Conservation (phyloP, 495 filamentous ascomycete genomes). For the Pseudoneurospora amorphoporcata region DNA sequence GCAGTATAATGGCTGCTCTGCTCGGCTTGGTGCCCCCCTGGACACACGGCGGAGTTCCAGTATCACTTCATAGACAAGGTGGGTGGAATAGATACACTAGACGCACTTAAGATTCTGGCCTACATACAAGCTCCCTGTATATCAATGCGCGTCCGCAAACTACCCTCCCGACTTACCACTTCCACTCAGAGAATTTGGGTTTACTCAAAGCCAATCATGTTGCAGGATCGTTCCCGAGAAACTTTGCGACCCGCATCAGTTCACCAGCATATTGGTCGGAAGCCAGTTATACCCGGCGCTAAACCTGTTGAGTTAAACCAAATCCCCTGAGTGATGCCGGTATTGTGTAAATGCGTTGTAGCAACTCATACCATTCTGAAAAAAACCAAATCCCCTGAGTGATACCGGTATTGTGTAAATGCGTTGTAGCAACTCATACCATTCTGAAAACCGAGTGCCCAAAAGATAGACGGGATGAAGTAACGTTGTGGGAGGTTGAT, state of each 20-base stretch:
- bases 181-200: too few species aligned
- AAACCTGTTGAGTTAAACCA: too few species aligned
- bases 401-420: not conserved
- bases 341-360: not conserved
- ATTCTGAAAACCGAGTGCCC: not conserved
- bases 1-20: not conserved
- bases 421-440: not conserved
- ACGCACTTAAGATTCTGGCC: not conserved
- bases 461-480: not conserved
- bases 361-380: not conserved
- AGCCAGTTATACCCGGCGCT: too few species aligned
- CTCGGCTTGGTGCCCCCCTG: not conserved
- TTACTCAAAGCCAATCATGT: too few species aligned
- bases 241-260: too few species aligned
- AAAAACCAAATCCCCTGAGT: too few species aligned
- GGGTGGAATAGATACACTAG: not conserved
- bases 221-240: too few species aligned
- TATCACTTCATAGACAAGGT: not conserved
- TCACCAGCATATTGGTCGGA: too few species aligned
- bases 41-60: not conserved
- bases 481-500: not conserved
- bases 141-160: not conserved
- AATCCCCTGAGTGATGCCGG: too few species aligned
- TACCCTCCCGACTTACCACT: not conserved
- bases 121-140: not conserved